Evolutionary conservation across 202 grass and related monocot genomes (phyloP).

Genomic region (Brachypodium distachyon): DNA sequence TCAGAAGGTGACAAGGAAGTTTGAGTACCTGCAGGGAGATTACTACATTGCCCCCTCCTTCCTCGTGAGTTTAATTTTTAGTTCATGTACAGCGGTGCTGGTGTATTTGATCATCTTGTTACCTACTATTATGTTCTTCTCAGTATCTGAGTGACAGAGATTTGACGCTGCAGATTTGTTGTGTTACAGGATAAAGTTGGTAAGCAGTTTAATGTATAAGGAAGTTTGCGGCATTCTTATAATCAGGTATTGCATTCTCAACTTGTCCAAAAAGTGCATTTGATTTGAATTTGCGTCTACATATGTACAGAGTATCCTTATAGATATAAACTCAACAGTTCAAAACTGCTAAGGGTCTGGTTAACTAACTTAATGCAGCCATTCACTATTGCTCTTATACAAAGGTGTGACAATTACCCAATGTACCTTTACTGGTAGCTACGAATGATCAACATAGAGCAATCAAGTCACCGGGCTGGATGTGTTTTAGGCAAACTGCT

Average conservation of each 20-base stretch:
- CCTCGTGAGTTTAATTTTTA: conserved; percentile 50
- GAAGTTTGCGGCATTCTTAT: conserved; percentile 6
- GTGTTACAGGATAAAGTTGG: conserved; percentile 91
- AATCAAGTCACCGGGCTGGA: background rate
- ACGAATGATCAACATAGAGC: background rate
- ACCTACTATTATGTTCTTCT: background rate
- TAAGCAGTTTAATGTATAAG: conserved; percentile 43
- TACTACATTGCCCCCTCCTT: conserved; percentile 90
- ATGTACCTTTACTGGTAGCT: background rate
- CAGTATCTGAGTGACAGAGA: background rate
- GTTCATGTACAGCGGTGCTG: background rate
- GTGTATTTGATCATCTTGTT: background rate
- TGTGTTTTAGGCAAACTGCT: background rate
- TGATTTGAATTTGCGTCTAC: background rate
- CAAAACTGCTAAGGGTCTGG: background rate
- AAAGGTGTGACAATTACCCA: background rate
- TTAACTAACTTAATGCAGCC: background rate
- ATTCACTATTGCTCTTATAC: background rate
- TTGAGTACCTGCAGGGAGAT: conserved; percentile 79
- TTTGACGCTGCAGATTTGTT: conserved; percentile 33
- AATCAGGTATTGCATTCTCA: conserved; percentile 24
- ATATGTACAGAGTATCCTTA: background rate
- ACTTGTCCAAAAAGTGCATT: background rate
- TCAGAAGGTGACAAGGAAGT: conserved; percentile 86
- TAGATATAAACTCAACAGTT: background rate